A percentile compares a stretch with the other conserved stretches of the same genome.
Evolutionary conservation across 345 rosid genomes (phyloP).

Genomic region (Hibiscus syriacus): DNA sequence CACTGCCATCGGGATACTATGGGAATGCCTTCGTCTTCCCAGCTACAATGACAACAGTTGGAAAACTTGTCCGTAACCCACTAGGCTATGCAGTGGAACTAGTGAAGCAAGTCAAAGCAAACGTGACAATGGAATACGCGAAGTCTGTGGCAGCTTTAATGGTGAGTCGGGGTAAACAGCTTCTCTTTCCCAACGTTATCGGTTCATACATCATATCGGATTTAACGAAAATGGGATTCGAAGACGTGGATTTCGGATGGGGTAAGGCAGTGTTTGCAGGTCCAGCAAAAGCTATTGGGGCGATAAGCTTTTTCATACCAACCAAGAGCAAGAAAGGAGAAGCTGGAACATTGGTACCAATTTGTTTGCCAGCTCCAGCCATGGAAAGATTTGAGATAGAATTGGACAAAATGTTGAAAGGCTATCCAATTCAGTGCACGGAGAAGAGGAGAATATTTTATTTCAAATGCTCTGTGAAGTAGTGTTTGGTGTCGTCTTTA

Average conservation of each 20-base stretch:
- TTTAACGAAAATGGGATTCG: conserved; percentile 26
- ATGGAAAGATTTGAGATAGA: not conserved
- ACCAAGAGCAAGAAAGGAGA: conserved; percentile 8
- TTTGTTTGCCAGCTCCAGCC: not conserved
- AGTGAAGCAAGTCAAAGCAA: not conserved
- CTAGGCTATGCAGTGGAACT: conserved; percentile 3
- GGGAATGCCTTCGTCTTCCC: not conserved
- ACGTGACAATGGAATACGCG: conserved; percentile 14
- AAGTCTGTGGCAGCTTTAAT: conserved; percentile 38
- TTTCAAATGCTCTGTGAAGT: no score
- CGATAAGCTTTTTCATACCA: conserved; percentile 22
- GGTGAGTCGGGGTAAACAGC: conserved; percentile 32
- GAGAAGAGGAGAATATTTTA: no score
- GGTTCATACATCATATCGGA: conserved; percentile 34
- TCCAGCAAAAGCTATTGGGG: conserved; percentile 4
- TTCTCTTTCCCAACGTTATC: conserved; percentile 16
- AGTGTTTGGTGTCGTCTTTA: no score
- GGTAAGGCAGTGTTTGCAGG: conserved; percentile 52
- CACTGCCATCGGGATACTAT: not conserved
- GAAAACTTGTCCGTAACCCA: not conserved
- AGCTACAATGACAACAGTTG: not conserved
- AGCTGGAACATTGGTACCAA: not conserved
- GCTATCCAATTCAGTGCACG: no score
- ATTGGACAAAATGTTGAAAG: not conserved
- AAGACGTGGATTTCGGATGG: conserved; percentile 41